A percentile compares a stretch with the other conserved stretches of the same genome.
phyloP scores from a whole-genome alignment of 768 basidiomycete species.

The Gymnopilus junonius region DNA sequence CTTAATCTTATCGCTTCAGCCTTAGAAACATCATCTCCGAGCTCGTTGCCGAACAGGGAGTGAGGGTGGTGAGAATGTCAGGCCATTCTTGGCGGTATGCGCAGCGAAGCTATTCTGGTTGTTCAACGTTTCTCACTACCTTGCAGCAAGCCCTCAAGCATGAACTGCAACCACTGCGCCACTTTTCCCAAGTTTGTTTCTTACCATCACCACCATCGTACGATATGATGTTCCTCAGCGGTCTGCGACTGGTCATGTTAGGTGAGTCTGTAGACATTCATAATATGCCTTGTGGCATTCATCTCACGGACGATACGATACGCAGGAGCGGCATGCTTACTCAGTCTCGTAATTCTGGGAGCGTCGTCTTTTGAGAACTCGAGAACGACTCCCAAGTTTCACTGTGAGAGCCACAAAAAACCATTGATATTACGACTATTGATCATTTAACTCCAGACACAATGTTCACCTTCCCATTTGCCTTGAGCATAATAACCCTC shows the following conservation, averaged over 20 bases:
- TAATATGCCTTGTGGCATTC: neutral
- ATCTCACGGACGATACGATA: neutral
- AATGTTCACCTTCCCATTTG: constrained; percentile 12
- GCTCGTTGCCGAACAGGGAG: neutral
- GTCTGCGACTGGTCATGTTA: constrained; percentile 1
- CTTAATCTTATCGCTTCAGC: too few species aligned
- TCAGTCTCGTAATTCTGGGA: constrained; percentile 5
- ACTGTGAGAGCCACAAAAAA: neutral
- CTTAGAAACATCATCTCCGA: too few species aligned
- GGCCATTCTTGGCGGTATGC: neutral
- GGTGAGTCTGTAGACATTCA: neutral
- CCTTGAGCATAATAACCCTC: constrained; percentile 10
- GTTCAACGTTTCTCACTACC: neutral
- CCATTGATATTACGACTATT: neutral
- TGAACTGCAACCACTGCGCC: neutral
- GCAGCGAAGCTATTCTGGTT: neutral
- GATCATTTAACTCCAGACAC: neutral
- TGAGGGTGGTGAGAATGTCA: neutral
- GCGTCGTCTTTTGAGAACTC: constrained; percentile 7
- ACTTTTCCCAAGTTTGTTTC: neutral
- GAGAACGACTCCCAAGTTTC: constrained; percentile 4
- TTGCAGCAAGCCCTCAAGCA: neutral
- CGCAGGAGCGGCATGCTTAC: neutral
- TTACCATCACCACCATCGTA: neutral
- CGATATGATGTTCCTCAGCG: constrained; percentile 1